Evolutionary conservation across 2,329 filamentous ascomycete genomes (phyloP).

Genomic region (Ophiocordyceps unilateralis): DNA sequence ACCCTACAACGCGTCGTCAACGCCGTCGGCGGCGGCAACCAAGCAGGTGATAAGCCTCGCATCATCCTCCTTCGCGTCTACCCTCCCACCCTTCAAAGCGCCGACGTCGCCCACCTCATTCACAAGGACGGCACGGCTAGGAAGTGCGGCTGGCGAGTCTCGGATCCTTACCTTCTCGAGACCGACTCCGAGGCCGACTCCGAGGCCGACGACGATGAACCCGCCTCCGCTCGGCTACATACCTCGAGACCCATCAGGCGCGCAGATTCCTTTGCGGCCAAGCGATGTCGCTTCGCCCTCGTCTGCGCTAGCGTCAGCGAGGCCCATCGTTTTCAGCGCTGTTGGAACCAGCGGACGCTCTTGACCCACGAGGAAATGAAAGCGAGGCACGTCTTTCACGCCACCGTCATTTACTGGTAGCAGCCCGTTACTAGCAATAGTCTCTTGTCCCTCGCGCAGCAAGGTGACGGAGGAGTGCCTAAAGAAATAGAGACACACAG

Average conservation of each 20-base stretch:
- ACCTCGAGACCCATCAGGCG: not conserved
- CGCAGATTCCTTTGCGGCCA: not conserved
- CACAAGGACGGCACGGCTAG: slow-evolving; percentile 23
- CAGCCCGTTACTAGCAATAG: slow-evolving; percentile 3
- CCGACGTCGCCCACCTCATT: slow-evolving; percentile 20
- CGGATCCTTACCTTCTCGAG: slow-evolving; percentile 5
- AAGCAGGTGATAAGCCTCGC: slow-evolving; percentile 8
- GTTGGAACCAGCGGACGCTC: slow-evolving; percentile 20
- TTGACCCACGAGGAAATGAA: slow-evolving; percentile 3
- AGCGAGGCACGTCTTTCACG: slow-evolving; percentile 10
- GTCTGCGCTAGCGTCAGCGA: slow-evolving; percentile 13
- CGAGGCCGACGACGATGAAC: not conserved
- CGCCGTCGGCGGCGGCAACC: slow-evolving; percentile 5
- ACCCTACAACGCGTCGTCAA: slow-evolving; percentile 8
- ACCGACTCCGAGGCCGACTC: slow-evolving; percentile 1
- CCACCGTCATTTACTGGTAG: slow-evolving; percentile 17
- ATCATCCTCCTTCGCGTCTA: slow-evolving; percentile 14
- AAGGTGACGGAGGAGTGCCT: not conserved
- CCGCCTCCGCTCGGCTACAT: too few species aligned
- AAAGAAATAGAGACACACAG: not conserved
- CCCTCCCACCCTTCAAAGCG: slow-evolving; percentile 13
- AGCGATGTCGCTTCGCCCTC: slow-evolving; percentile 15
- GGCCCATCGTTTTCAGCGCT: slow-evolving; percentile 22
- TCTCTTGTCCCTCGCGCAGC: not conserved
- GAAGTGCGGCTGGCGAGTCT: slow-evolving; percentile 8